Evolutionary conservation across 2,329 filamentous ascomycete genomes (phyloP).

Genomic region (Alternaria brassicicola): DNA sequence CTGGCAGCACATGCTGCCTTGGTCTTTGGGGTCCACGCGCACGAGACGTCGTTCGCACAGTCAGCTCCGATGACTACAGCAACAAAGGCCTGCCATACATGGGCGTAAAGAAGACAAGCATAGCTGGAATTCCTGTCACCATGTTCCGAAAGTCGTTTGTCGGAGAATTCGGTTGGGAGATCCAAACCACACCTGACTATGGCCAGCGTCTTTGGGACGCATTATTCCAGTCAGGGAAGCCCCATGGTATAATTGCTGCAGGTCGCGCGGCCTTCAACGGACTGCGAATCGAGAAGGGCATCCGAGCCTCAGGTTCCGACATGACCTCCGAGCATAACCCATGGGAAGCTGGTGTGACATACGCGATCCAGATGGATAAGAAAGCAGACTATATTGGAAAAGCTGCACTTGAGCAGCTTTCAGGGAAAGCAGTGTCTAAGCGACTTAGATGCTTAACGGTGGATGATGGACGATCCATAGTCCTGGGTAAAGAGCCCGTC

Average conservation of each 20-base stretch:
- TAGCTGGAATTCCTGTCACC: constrained; percentile 63
- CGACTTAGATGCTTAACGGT: constrained; percentile 60
- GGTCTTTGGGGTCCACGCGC: constrained; percentile 68
- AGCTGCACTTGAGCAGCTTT: constrained; percentile 54
- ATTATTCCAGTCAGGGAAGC: constrained; percentile 61
- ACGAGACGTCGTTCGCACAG: constrained; percentile 56
- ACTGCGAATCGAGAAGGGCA: constrained; percentile 65
- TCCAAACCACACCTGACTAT: constrained; percentile 65
- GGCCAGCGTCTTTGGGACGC: constrained; percentile 65
- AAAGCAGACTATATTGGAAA: constrained; percentile 58
- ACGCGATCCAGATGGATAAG: constrained; percentile 58
- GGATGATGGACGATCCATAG: constrained; percentile 62
- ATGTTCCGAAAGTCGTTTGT: constrained; percentile 65
- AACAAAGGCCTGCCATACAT: constrained; percentile 58
- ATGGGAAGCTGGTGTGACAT: constrained; percentile 63
- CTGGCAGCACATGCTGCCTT: constrained; percentile 64
- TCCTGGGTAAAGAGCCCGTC: constrained; percentile 68
- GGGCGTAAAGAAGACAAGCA: constrained; percentile 55
- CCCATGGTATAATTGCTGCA: constrained; percentile 63
- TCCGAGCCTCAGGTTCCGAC: constrained; percentile 63
- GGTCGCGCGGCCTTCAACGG: constrained; percentile 65
- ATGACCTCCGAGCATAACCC: constrained; percentile 67
- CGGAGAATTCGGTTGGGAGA: constrained; percentile 67
- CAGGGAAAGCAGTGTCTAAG: constrained; percentile 44
- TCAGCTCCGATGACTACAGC: constrained; percentile 56